Evolutionary conservation across 805 yeast genomes (phyloP).

Genomic region (Kodamaea kakaduensis): DNA sequence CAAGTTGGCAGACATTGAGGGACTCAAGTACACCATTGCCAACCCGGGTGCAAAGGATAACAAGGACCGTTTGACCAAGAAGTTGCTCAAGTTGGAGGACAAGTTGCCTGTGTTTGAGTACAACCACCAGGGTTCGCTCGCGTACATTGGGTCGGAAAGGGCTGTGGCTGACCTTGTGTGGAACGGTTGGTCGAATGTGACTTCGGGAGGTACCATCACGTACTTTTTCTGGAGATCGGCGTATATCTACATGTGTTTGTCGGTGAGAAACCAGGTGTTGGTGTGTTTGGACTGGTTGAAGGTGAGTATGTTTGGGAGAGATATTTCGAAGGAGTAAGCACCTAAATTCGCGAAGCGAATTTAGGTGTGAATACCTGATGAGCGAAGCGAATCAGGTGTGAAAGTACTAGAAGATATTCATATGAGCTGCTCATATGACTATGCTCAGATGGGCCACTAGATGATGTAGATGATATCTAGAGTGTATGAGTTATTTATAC

Average conservation of each 20-base stretch:
- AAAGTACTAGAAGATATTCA: too few relatives aligned
- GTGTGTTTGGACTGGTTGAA: conserved; percentile 88
- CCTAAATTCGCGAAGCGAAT: too few relatives aligned
- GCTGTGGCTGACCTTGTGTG: conserved; percentile 89
- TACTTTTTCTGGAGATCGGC: conserved; percentile 95
- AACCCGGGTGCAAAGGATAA: conserved; percentile 35
- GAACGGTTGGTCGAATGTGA: conserved; percentile 74
- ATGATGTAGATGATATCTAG: too few relatives aligned
- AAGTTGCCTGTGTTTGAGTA: conserved; percentile 65
- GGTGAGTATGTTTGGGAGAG: conserved; percentile 87
- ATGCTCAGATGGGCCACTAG: too few relatives aligned
- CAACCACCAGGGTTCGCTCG: conserved; percentile 87
- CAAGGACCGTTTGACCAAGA: conserved; percentile 44
- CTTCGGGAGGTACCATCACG: conserved; percentile 81
- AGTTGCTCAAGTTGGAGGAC: conserved; percentile 39
- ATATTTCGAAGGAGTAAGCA: conserved; percentile 86
- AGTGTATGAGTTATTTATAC: too few relatives aligned
- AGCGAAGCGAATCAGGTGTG: too few relatives aligned
- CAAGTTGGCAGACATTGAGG: conserved; percentile 59
- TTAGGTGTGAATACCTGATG: too few relatives aligned
- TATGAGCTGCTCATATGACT: too few relatives aligned
- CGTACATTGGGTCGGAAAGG: conserved; percentile 88
- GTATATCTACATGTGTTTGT: conserved; percentile 86
- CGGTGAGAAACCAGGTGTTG: conserved; percentile 81
- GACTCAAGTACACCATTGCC: conserved; percentile 44